A percentile compares a stretch with the other conserved stretches of the same genome.
These are phyloP conservation scores for Collybia sp. DNA, from an alignment of 768 basidiomycete genomes.

Conservation along the genomic window DNA sequence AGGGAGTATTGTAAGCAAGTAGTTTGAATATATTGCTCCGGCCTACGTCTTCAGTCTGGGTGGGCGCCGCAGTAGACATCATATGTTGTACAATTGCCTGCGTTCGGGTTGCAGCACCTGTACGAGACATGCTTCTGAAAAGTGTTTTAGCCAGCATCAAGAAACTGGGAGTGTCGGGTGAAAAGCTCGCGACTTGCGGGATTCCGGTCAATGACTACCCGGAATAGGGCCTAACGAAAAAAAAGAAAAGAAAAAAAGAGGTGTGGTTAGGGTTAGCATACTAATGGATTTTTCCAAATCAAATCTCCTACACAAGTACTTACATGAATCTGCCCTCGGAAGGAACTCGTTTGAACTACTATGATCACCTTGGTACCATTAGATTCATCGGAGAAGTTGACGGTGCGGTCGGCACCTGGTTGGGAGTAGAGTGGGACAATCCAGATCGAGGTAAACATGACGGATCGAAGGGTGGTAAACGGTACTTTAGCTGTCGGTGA, in stretches of 20 bases:
- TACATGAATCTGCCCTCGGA: constrained; percentile 25
- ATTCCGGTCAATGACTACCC: constrained; percentile 9
- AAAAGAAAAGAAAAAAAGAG: not conserved
- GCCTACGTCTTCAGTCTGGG: no score
- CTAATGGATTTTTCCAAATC: not conserved
- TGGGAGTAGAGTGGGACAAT: constrained; percentile 99
- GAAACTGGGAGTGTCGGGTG: constrained; percentile 4
- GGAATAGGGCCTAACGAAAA: no score
- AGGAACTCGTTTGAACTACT: constrained; percentile 52
- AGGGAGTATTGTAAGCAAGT: not conserved
- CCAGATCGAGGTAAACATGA: constrained; percentile 81
- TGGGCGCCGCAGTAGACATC: constrained; percentile 28
- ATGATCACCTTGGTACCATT: constrained; percentile 62
- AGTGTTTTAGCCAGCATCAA: constrained; percentile 27
- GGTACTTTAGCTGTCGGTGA: constrained; percentile 79
- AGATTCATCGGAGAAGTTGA: constrained; percentile 63
- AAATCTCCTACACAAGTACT: constrained; percentile 4
- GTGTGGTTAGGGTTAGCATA: constrained; percentile 29
- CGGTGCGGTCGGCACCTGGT: constrained; percentile 67
- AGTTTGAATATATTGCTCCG: no score
- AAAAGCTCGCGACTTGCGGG: not conserved
- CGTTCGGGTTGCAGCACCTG: constrained; percentile 34
- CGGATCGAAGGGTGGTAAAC: constrained; percentile 70
- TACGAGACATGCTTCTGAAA: constrained; percentile 37
- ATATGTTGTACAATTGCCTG: constrained; percentile 44